Percentiles rank a stretch among this genome's conserved stretches.
Evolutionary conservation across 495 filamentous ascomycete species (phyloP).

Genomic region (Aspergillus steynii): DNA sequence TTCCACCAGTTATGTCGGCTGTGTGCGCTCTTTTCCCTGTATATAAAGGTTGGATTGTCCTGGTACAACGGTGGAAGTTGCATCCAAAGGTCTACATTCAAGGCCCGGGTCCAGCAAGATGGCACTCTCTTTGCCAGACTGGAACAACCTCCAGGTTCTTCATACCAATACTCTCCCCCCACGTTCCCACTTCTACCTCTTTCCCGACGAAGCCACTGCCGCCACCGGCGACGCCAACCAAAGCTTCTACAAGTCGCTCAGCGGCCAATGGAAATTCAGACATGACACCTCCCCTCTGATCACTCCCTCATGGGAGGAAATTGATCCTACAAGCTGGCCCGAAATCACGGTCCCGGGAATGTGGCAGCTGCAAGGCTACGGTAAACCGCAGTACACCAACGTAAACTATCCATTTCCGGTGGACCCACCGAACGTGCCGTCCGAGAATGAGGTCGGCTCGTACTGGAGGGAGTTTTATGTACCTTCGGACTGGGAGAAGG

Average conservation of each 20-base stretch:
- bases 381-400: slow-evolving; percentile 61
- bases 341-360: slow-evolving; percentile 60
- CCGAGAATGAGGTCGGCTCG: slow-evolving; percentile 55
- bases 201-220: slow-evolving; percentile 1
- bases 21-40: neutral
- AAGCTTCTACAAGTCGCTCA: slow-evolving; percentile 38
- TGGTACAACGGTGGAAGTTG: neutral
- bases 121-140: slow-evolving; percentile 42
- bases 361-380: slow-evolving; percentile 67
- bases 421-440: slow-evolving; percentile 53
- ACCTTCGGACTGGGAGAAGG: slow-evolving; percentile 26
- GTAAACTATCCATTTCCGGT: slow-evolving; percentile 61
- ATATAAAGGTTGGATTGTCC: neutral
- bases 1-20: neutral
- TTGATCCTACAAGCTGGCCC: slow-evolving; percentile 40
- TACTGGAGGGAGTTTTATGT: slow-evolving; percentile 54
- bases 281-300: slow-evolving; percentile 50
- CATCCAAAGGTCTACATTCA: neutral
- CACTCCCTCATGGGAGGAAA: slow-evolving; percentile 39
- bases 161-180: slow-evolving; percentile 61
- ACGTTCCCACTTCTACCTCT: slow-evolving; percentile 53
- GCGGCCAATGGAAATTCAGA: slow-evolving; percentile 60
- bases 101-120: neutral
- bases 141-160: slow-evolving; percentile 60
- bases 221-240: slow-evolving; percentile 20